Evolutionary conservation across 805 yeast species (phyloP), one percentile per base, ranked within the genome.

Genomic region (Starmera dryadoides): DNA sequence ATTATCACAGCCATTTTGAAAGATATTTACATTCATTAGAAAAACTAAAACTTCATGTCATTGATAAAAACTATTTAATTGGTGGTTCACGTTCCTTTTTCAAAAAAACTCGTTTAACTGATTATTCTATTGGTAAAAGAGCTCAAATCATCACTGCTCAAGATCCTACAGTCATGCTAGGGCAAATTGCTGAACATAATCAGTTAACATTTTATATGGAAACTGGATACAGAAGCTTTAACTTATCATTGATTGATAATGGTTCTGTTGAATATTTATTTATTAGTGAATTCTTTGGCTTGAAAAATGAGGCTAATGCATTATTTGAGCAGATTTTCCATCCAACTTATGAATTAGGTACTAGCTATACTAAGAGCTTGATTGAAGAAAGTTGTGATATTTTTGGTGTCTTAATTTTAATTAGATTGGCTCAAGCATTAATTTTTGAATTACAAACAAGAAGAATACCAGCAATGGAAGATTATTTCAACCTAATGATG

Each of bases 121-220:
- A 58, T 22, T 56, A 61, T 17, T 40, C 53, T 3, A 54, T 59
- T 19, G 56, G 60, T 11, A 76, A 74, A 45, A 63, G 97, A 43
- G 59, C 73, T 16, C 73, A 75, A n/a, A 67, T 82, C 2, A 60
- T 86, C 16, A 62, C 67, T 2, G 68, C 70, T 11, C 71, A 70
- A 28, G 79, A 75, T 44, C 73, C 75, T 35, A 68, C 82, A 1
- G 89, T 82, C 0, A 76, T 88, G 64, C 76, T 84, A 4, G 86
- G 89, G 1, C 89, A 84, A 53, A 84, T 86, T 28, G 95, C 96
- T 0, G 96, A 88, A 57, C 73, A 80, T 14, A 80, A 79, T 39
- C 78, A 79, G 4, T 67, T 73, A 44, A 64, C 71, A 14, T 79
- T 80, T 50, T 78, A 83, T 75, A 64, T 84, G 40, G 97, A 88